Evolutionary conservation across 176 grass and related monocot genomes (phyloP), one percentile per base, ranked within the genome.

Genomic region (Calamus simplicifolius): DNA sequence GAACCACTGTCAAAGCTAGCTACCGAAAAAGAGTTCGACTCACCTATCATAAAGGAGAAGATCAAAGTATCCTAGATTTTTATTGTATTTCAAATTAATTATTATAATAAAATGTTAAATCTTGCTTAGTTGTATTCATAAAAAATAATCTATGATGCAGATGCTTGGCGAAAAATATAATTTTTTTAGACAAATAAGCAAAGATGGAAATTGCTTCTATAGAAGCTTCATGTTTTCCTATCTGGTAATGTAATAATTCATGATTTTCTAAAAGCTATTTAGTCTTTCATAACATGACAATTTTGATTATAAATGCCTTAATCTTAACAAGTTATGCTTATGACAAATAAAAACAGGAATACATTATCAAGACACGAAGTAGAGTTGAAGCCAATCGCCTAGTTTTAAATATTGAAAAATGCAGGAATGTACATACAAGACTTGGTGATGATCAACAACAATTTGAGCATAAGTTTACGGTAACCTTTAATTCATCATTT

Each of bases 171-270:
- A 17, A 59, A 10, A 30, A 6, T 59, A 59, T 27, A 16, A 16
- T 59, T 59, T 14, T 15, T 59, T 59, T 27, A 29, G 57, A 14
- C 57, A 12, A 15, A 16, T 25, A 29, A 6, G 57, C 15, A 21
- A 26, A 27, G 57, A 59, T 29, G 57, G 57, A 15, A 59, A 59
- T 29, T 59, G 57, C 17, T 59, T 59, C 57, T 30, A 59, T 29
- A 10, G 26, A 27, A 59, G 57, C 25, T 59, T 59, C 26, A 30
- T 59, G 4, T 59, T 58, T 58, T 59, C 57, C 13, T 59, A 59
- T 16, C 15, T 59, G 26, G 57, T 59, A 29, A 15, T 30, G 7
- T 25, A 29, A 35, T 35, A 35, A 35, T 35, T 35, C 6, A 35
- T 35, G 5, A 35, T 35, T 35, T 1, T 35, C 30, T 6, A 35